phyloP scores from a whole-genome alignment of 2,329 filamentous ascomycete genomes.

The Ustulina deusta region DNA sequence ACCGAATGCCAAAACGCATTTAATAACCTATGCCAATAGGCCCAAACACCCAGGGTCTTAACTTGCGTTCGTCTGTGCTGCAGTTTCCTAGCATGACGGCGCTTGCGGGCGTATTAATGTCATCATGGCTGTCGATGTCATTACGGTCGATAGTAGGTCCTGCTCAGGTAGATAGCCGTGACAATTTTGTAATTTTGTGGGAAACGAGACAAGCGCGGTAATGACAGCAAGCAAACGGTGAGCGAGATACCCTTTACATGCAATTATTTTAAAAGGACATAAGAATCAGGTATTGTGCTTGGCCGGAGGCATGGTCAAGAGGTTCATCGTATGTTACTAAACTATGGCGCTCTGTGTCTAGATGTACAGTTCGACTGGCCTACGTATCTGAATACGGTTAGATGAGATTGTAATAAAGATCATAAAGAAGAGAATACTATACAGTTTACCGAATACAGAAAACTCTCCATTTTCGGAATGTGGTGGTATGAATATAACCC shows the following conservation, averaged over 20 bases:
- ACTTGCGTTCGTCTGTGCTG: neutral
- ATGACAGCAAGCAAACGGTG: neutral
- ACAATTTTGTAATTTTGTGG: neutral
- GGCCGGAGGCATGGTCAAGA: neutral
- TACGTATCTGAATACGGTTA: neutral
- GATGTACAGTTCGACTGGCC: neutral
- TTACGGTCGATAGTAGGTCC: neutral
- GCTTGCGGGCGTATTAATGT: neutral
- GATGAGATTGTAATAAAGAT: neutral
- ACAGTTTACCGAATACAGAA: too few species aligned
- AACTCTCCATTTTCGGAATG: too few species aligned
- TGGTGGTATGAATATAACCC: too few species aligned
- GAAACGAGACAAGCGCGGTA: neutral
- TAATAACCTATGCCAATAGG: constrained; percentile 18
- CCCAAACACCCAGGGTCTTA: neutral
- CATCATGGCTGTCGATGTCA: neutral
- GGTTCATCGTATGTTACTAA: neutral
- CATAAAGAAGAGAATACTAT: neutral
- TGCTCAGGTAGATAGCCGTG: neutral
- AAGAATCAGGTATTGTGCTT: neutral
- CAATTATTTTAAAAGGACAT: neutral
- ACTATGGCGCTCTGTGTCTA: neutral
- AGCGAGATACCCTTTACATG: constrained; percentile 8
- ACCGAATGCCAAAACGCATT: constrained; percentile 43
- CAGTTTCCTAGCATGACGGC: neutral